Conservation (phyloP, 1,284 basidiomycete genomes). For the Leccinum pachyderme region DNA sequence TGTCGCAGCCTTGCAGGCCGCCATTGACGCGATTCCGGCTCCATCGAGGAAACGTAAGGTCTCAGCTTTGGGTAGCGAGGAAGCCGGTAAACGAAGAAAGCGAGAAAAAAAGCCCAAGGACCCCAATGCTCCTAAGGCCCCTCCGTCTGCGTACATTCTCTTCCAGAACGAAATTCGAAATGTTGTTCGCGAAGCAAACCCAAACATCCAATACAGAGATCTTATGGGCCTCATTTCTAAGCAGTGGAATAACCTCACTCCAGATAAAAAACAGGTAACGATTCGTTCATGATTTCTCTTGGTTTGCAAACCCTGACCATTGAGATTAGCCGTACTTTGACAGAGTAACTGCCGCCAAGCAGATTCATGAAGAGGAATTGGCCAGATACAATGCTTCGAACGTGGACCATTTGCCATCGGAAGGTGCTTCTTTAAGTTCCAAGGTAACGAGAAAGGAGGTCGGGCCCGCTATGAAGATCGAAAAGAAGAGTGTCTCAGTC, state of each 20-base stretch:
- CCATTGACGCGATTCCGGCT: conserved; percentile 33
- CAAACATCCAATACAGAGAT: conserved; percentile 69
- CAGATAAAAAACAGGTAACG: conserved; percentile 70
- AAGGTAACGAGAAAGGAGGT: conserved; percentile 23
- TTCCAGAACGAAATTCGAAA: conserved; percentile 93
- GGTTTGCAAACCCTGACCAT: conserved; percentile 4
- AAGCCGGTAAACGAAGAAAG: conserved; percentile 42
- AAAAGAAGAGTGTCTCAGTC: conserved; percentile 21
- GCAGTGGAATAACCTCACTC: conserved; percentile 70
- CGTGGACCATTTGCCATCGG: conserved; percentile 43
- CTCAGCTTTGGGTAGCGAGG: conserved; percentile 41
- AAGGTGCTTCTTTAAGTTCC: conserved; percentile 17
- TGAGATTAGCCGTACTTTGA: conserved; percentile 26
- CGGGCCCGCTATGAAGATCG: conserved; percentile 18
- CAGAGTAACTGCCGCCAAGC: conserved; percentile 41
- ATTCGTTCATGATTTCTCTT: conserved; percentile 18
- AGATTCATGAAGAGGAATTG: conserved; percentile 48
- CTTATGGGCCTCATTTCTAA: conserved; percentile 71
- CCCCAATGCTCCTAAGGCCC: conserved; percentile 92
- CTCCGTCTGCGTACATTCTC: conserved; percentile 91
- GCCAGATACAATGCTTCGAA: conserved; percentile 52
- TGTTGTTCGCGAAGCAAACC: conserved; percentile 64
- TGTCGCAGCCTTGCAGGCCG: conserved; percentile 28
- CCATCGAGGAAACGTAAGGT: conserved; percentile 54
- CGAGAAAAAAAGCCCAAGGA: conserved; percentile 71